Base-by-base conservation (phyloP, 2,329 filamentous ascomycete genomes). In the Aspergillus quadricinctus region DNA sequence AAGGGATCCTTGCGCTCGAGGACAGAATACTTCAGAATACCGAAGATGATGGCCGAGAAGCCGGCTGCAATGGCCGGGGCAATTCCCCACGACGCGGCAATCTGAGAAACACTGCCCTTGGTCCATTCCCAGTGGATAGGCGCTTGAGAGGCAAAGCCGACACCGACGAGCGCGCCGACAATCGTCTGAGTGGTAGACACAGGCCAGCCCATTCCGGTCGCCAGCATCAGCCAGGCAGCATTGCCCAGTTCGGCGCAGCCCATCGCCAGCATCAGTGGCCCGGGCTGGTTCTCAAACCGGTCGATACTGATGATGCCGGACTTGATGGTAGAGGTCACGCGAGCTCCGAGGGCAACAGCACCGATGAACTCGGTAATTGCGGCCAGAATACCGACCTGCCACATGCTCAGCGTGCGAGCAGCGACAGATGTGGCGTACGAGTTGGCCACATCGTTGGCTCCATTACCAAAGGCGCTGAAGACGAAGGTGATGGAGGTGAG, bases 351-450 rank as follows among this genome's bases (percentile, higher is more conserved):
- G 49, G 75, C 78, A 7, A 82, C 76, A n/a, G 80, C 80, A 55
- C 80, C 80, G 11, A 80, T 67, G 61, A 83, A 78, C 63, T 83
- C 80, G 19, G 80, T 81, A 57, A 76, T 61, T 27, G 76, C 72
- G 53, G 79, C 75, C 21, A 83, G 67, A 25, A 81, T 64, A 60
- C 80, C 80, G 63, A 75, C 80, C 65, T 81, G 78, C 50, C 75
- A 72, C 78, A 82, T 81, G 41, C 78, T 78, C 63, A 83, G 72
- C 40, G 79, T 80, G 27, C 75, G 71, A 3, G 80, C 80, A 14
- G 79, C 79, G 35, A 83, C 78, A 3, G 75, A 78, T 21, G 78
- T 80, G 29, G 81, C 81, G 69, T 81, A 83, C 0, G 80, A 75
- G 66, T 82, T 83, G 69, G 80, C 79, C 57, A 81, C 79, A 79